Evolutionary conservation across 768 basidiomycete species (phyloP).

Genomic region (Collybia sp.): DNA sequence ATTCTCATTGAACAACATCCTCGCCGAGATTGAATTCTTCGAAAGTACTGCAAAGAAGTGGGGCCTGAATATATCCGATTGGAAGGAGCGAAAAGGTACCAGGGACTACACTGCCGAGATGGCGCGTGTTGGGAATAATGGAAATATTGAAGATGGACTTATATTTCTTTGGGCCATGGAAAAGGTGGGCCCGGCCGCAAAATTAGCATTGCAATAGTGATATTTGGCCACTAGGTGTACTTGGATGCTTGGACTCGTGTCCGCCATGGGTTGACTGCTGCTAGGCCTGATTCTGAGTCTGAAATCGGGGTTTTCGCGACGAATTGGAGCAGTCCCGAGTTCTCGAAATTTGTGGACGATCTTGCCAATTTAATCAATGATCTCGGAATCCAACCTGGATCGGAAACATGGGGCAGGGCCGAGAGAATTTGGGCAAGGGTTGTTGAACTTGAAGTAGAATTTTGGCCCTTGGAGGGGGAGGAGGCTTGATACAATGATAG

Average conservation of each 20-base stretch:
- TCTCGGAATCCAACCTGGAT: conserved; percentile 30
- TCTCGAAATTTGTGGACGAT: conserved; percentile 46
- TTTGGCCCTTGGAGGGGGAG: conserved; percentile 50
- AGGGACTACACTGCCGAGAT: conserved; percentile 72
- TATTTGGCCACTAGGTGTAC: conserved; percentile 47
- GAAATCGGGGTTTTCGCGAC: conserved; percentile 42
- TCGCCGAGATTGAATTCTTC: conserved; percentile 58
- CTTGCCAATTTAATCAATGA: conserved; percentile 44
- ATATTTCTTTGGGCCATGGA: conserved; percentile 82
- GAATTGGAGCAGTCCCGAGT: conserved; percentile 60
- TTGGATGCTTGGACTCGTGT: conserved; percentile 64
- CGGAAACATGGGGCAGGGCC: conserved; percentile 30
- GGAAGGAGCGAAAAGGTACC: conserved; percentile 56
- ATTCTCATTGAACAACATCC: conserved; percentile 52
- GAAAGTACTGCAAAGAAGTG: conserved; percentile 39
- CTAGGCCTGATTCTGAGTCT: background rate
- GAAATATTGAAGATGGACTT: conserved; percentile 55
- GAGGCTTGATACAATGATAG: too few relatives aligned
- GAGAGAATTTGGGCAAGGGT: conserved; percentile 55
- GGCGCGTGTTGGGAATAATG: conserved; percentile 42
- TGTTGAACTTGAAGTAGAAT: conserved; percentile 54
- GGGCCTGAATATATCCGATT: conserved; percentile 40
- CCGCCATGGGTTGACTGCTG: conserved; percentile 11
- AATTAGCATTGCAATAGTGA: background rate
- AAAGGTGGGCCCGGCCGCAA: conserved; percentile 32